A percentile compares a stretch with the other conserved stretches of the same genome.
Conservation (phyloP, 257 asterid species). For the Nicotiana obtusifolia region DNA sequence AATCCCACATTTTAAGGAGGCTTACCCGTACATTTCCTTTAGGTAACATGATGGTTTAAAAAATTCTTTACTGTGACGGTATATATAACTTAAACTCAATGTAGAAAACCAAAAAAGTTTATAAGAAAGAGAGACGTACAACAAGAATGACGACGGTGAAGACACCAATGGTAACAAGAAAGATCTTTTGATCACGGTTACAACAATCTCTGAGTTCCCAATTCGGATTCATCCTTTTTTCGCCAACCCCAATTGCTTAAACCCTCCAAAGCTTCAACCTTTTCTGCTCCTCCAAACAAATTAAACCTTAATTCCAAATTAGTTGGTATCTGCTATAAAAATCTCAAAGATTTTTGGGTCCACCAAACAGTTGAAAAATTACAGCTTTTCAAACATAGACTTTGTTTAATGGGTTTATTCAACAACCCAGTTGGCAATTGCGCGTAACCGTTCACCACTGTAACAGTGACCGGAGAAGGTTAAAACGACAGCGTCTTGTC, state of each 20-base stretch:
- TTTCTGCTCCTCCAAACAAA: background rate
- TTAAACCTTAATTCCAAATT: background rate
- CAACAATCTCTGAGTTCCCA: constrained; percentile 73
- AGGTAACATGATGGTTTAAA: no score
- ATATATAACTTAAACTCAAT: background rate
- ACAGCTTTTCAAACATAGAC: no score
- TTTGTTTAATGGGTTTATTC: background rate
- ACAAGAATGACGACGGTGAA: constrained; percentile 61
- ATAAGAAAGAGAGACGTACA: constrained; percentile 27
- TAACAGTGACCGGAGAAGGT: background rate
- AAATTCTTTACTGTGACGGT: no score
- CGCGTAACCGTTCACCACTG: background rate
- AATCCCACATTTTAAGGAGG: no score
- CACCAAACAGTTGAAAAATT: background rate
- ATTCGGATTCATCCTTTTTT: constrained; percentile 44
- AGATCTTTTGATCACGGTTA: constrained; percentile 49
- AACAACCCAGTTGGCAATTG: background rate
- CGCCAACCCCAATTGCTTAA: background rate
- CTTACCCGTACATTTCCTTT: no score
- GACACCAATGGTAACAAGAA: constrained; percentile 59
- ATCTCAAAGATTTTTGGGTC: background rate
- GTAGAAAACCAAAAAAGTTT: background rate
- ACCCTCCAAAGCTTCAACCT: background rate
- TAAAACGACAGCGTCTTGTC: background rate
- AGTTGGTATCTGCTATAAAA: no score